A percentile compares a stretch with the other conserved stretches of the same genome.
These are phyloP conservation scores for Tetrapisispora iriomotensis DNA, from an alignment of 805 yeast species.

Conservation along the genomic window DNA sequence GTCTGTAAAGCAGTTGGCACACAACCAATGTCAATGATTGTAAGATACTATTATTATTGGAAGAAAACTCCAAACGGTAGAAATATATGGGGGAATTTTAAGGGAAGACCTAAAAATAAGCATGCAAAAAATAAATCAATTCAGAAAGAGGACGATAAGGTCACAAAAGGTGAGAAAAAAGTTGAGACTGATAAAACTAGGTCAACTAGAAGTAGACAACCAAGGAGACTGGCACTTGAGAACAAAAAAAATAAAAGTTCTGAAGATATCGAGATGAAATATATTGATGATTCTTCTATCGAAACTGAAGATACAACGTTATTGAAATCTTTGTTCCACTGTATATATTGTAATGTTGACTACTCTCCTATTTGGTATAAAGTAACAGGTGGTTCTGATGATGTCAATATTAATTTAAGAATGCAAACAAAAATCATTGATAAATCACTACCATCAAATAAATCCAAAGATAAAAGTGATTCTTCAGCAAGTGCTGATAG, in stretches of 20 bases:
- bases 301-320: slow-evolving; percentile 42
- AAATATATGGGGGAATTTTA: slow-evolving; percentile 70
- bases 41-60: slow-evolving; percentile 84
- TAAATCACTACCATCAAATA: slow-evolving; percentile 13
- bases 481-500: slow-evolving; percentile 18
- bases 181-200: neutral
- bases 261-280: slow-evolving; percentile 16
- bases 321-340: slow-evolving; percentile 38
- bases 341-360: slow-evolving; percentile 58
- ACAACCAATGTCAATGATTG: slow-evolving; percentile 69
- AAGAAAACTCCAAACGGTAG: slow-evolving; percentile 74
- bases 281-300: slow-evolving; percentile 47
- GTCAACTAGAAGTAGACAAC: slow-evolving; percentile 6
- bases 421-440: slow-evolving; percentile 17
- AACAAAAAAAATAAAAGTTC: slow-evolving; percentile 4
- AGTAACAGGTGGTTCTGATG: slow-evolving; percentile 27
- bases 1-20: slow-evolving; percentile 63
- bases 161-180: neutral
- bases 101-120: slow-evolving; percentile 59
- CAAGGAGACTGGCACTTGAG: slow-evolving; percentile 8
- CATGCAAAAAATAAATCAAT: slow-evolving; percentile 4
- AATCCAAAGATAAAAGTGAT: neutral
- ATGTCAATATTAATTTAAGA: slow-evolving; percentile 15
- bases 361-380: slow-evolving; percentile 31
- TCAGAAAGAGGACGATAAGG: neutral